Evolutionary conservation across 257 asterid genomes (phyloP), one percentile per base, ranked within the genome.

Genomic region (Knoxia roxburghii): DNA sequence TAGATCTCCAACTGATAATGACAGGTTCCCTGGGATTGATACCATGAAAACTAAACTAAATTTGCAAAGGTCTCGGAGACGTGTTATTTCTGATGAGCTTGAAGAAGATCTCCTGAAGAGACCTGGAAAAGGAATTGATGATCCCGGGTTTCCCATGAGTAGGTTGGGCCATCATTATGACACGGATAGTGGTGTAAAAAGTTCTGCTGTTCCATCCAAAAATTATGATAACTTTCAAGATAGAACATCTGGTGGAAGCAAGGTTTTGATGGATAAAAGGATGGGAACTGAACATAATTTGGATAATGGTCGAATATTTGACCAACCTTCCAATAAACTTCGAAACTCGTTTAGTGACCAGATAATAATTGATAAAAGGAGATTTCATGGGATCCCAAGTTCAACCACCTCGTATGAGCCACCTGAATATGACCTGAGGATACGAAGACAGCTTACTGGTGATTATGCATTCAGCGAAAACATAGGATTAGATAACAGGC

Each of bases 191-290:
- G 79, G 58, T 64, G 56, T 55, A n/a, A n/a, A n/a, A 68, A 27
- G 39, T 61, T 72, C 74, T 57, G 69, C 39, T 64, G 61, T 72
- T 71, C 66, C 73, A 65, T 71, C 76, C 68, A 82, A 76, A 54
- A 73, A 61, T 60, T 62, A 79, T 51, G 70, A 30, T 30, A 69
- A 72, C 57, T 70, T 40, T 74, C 50, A 68, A 3, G 41, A 85
- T 48, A 75, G 64, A 73, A 51, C 71, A 40, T 33, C 64, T 71
- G 72, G 77, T 26, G 76, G 65, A 66, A 69, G 72, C 55, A 74
- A 73, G 80, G 64, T 67, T 65, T 63, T 73, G 23, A 62, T 69
- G 71, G 79, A 71, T 70, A 79, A 73, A n/a, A 68, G 72, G 35
- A 43, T 43, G 15, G 68, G 68, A 65, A 52, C 71, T 21, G 80